phyloP scores from a whole-genome alignment of 345 rosid species.

The Toxicodendron radicans region DNA sequence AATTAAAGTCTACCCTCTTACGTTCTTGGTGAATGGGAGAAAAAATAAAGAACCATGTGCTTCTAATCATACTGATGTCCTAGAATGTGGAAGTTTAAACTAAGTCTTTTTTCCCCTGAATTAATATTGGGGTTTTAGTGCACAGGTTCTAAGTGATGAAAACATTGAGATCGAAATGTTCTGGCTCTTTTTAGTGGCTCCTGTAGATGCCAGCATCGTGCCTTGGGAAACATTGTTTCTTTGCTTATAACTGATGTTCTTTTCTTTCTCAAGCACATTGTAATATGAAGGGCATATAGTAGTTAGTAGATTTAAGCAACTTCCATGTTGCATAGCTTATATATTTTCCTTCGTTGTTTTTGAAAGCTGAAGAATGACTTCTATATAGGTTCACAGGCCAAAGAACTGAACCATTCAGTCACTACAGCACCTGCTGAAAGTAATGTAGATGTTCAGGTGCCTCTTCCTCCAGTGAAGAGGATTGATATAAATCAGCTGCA shows the following conservation, averaged over 20 bases:
- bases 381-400: slow-evolving; percentile 62
- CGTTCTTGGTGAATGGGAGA: not conserved
- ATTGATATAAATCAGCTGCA: slow-evolving; percentile 68
- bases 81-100: not conserved
- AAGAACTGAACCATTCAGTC: slow-evolving; percentile 26
- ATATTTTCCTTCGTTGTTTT: not conserved
- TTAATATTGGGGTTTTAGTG: not conserved
- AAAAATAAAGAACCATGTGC: not conserved
- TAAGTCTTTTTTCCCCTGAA: not conserved
- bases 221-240: not conserved
- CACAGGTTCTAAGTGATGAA: not conserved
- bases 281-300: not conserved
- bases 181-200: not conserved
- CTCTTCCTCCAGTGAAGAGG: slow-evolving; percentile 46
- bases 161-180: not conserved
- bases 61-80: not conserved
- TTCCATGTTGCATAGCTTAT: not conserved
- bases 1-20: not conserved
- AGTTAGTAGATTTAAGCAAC: too few species aligned
- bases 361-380: slow-evolving; percentile 13
- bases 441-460: slow-evolving; percentile 22
- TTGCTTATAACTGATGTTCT: not conserved
- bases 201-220: not conserved
- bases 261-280: slow-evolving; percentile 1
- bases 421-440: slow-evolving; percentile 33